phyloP scores from a whole-genome alignment of 2,329 filamentous ascomycete genomes.

The Trichoderma harzianum region DNA sequence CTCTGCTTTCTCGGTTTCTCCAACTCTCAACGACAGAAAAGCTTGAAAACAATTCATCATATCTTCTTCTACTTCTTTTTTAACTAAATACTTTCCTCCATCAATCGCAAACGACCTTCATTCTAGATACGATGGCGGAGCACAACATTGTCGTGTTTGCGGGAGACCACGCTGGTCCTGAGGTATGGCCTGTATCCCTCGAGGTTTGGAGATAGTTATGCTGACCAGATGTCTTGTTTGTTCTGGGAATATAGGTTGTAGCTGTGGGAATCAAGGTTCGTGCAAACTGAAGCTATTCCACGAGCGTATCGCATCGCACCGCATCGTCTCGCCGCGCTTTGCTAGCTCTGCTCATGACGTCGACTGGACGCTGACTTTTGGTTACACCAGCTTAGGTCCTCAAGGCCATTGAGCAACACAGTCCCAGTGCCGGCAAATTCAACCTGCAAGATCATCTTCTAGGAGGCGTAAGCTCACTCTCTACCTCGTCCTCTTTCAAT shows the following conservation, averaged over 20 bases:
- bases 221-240: slow-evolving; percentile 12
- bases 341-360: background rate
- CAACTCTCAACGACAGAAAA: background rate
- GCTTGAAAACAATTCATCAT: background rate
- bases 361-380: background rate
- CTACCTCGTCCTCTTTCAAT: background rate
- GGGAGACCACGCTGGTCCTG: slow-evolving; percentile 82
- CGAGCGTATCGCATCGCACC: background rate
- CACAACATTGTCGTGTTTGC: slow-evolving; percentile 79
- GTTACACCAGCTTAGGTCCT: slow-evolving; percentile 56
- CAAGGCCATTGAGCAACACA: slow-evolving; percentile 70
- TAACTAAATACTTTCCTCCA: background rate
- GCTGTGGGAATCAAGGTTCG: slow-evolving; percentile 79
- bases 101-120: background rate
- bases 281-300: background rate
- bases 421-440: slow-evolving; percentile 69
- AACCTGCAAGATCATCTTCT: slow-evolving; percentile 87
- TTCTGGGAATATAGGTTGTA: slow-evolving; percentile 54
- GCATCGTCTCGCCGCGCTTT: background rate
- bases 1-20: background rate
- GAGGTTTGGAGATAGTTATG: background rate
- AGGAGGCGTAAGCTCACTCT: slow-evolving; percentile 67
- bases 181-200: slow-evolving; percentile 49
- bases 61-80: background rate
- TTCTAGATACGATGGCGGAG: slow-evolving; percentile 55